phyloP scores from a whole-genome alignment of 176 grass and related monocot species.

The Bonia amplexicaulis region DNA sequence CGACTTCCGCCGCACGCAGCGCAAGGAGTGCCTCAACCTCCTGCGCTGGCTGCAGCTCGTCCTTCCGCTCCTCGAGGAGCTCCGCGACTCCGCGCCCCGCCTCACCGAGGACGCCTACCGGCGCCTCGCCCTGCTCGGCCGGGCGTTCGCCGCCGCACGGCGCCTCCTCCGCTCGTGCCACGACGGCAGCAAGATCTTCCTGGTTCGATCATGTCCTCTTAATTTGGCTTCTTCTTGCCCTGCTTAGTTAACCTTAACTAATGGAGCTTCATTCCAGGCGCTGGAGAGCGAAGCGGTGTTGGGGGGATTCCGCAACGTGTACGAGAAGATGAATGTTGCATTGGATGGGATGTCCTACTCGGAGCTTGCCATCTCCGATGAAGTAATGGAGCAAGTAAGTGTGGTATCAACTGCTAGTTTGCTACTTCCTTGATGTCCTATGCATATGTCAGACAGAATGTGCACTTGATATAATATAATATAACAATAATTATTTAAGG shows the following conservation, averaged over 20 bases:
- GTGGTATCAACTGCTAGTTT: background rate
- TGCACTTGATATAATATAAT: background rate
- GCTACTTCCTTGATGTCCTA: background rate
- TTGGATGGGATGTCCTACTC: constrained; percentile 58
- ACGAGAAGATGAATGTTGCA: constrained; percentile 56
- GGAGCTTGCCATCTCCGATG: constrained; percentile 61
- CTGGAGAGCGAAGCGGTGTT: constrained; percentile 51
- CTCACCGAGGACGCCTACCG: constrained; percentile 49
- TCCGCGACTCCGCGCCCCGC: constrained; percentile 32
- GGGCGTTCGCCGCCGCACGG: constrained; percentile 39
- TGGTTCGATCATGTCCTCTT: constrained; percentile 26
- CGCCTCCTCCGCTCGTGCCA: constrained; percentile 62
- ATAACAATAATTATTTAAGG: constrained; percentile 13
- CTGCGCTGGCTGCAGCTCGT: constrained; percentile 71
- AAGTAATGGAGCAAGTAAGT: constrained; percentile 66
- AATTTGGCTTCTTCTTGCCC: background rate
- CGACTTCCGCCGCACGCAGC: constrained; percentile 49
- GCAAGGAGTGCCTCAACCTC: constrained; percentile 60
- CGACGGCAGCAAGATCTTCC: constrained; percentile 79
- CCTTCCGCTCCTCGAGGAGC: constrained; percentile 65
- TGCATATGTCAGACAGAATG: background rate
- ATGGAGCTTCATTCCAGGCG: constrained; percentile 34
- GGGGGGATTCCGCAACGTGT: constrained; percentile 45
- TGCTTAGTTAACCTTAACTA: background rate
- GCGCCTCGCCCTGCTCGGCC: constrained; percentile 35